Evolutionary conservation across 129 eudicot species (phyloP).

Genomic region (Erigeron canadensis): DNA sequence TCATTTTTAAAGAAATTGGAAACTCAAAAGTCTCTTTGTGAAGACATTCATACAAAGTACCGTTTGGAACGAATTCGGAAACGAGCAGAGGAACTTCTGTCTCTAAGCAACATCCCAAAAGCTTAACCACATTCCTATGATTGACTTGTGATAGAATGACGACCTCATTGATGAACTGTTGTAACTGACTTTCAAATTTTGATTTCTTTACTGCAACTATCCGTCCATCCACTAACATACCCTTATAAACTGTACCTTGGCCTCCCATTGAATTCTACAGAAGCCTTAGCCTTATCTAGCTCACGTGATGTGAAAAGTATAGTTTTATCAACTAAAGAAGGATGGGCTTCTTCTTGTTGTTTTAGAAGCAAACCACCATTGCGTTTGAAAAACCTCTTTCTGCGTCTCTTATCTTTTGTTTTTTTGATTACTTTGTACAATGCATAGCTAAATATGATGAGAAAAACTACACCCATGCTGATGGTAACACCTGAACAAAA

Average conservation of each 20-base stretch:
- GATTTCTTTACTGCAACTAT: too few relatives aligned
- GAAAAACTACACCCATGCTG: not conserved
- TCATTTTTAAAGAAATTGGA: not conserved
- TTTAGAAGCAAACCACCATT: conserved; percentile 10
- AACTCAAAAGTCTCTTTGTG: not conserved
- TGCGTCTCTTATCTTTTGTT: not conserved
- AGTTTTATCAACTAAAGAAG: not conserved
- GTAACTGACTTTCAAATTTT: too few relatives aligned
- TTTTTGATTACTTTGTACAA: conserved; percentile 12
- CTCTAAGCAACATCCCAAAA: too few relatives aligned
- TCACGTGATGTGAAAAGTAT: conserved; percentile 3
- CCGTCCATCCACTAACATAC: too few relatives aligned
- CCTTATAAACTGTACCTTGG: too few relatives aligned
- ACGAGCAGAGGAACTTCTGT: conserved; percentile 6
- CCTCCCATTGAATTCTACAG: not conserved
- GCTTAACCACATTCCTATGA: too few relatives aligned
- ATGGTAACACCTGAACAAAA: too few relatives aligned
- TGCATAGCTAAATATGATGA: not conserved
- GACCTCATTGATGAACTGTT: too few relatives aligned
- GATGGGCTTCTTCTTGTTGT: not conserved
- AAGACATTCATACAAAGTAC: not conserved
- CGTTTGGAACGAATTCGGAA: conserved; percentile 13
- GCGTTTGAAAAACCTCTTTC: conserved; percentile 8
- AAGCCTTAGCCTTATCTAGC: conserved; percentile 3
- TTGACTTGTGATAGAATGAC: too few relatives aligned